A percentile compares a stretch with the other conserved stretches of the same genome.
These are phyloP conservation scores for Austroboletus niveus DNA, from an alignment of 1,284 basidiomycete genomes.

Conservation along the genomic window DNA sequence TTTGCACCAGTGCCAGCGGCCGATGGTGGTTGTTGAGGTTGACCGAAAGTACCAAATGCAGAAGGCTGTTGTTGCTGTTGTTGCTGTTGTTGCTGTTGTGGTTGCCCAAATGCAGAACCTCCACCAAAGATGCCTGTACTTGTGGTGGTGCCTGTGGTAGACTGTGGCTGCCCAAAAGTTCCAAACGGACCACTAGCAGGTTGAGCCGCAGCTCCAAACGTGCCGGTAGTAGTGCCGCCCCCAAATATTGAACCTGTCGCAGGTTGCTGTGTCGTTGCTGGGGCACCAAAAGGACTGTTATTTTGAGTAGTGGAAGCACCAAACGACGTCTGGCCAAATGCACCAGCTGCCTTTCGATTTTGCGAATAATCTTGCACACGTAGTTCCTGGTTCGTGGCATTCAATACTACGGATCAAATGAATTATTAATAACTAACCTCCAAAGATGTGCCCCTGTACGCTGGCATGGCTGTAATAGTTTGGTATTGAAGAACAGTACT, in stretches of 20 bases:
- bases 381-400: conserved; percentile 52
- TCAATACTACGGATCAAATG: conserved; percentile 1
- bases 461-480: conserved; percentile 69
- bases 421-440: conserved; percentile 47
- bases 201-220: conserved; percentile 39
- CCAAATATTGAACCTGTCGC: conserved; percentile 35
- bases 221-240: conserved; percentile 16
- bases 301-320: conserved; percentile 27
- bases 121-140: conserved; percentile 40
- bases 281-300: conserved; percentile 41
- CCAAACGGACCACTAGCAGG: conserved; percentile 29
- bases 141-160: conserved; percentile 33
- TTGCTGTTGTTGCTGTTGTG: conserved; percentile 32
- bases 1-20: conserved; percentile 29
- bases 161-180: conserved; percentile 29
- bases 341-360: conserved; percentile 65
- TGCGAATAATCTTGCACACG: conserved; percentile 74
- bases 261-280: conserved; percentile 34
- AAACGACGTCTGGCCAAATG: conserved; percentile 44
- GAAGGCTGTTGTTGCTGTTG: conserved; percentile 31
- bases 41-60: conserved; percentile 42
- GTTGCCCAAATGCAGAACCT: conserved; percentile 36
- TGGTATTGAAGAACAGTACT: conserved; percentile 60
- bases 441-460: conserved; percentile 67
- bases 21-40: conserved; percentile 26